Conservation (phyloP, 1,284 basidiomycete species). For the Volvariella surrecta region DNA sequence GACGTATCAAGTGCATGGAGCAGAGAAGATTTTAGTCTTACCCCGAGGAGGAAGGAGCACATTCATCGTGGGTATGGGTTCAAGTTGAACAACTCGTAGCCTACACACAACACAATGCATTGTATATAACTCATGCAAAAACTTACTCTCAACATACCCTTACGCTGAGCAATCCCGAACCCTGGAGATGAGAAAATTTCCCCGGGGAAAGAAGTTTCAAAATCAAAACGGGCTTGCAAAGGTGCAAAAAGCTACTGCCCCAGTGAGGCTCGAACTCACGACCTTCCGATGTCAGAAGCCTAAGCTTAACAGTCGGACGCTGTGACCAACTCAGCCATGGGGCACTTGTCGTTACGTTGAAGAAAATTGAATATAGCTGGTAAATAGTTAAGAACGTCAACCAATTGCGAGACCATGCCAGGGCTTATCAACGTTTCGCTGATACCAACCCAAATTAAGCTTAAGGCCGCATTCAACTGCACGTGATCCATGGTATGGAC, state of each 20-base stretch:
- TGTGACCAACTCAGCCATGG: constrained; percentile 79
- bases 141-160: too few species aligned
- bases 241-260: constrained; percentile 36
- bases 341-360: constrained; percentile 28
- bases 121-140: too few species aligned
- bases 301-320: constrained; percentile 68
- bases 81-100: constrained; percentile 11
- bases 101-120: too few species aligned
- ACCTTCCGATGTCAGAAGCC: constrained; percentile 48
- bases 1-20: constrained; percentile 69
- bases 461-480: too few species aligned
- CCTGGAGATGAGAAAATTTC: too few species aligned
- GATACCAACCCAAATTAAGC: too few species aligned
- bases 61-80: constrained; percentile 66
- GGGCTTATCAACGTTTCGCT: too few species aligned
- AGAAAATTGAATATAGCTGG: too few species aligned
- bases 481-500: too few species aligned
- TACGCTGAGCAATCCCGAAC: too few species aligned
- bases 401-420: too few species aligned
- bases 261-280: constrained; percentile 69
- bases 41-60: constrained; percentile 75
- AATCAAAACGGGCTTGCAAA: neutral
- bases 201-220: neutral
- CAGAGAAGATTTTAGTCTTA: constrained; percentile 63
- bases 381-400: too few species aligned